Evolutionary conservation across 2,329 filamentous ascomycete species (phyloP).

Genomic region (Phialophora verrucosa): DNA sequence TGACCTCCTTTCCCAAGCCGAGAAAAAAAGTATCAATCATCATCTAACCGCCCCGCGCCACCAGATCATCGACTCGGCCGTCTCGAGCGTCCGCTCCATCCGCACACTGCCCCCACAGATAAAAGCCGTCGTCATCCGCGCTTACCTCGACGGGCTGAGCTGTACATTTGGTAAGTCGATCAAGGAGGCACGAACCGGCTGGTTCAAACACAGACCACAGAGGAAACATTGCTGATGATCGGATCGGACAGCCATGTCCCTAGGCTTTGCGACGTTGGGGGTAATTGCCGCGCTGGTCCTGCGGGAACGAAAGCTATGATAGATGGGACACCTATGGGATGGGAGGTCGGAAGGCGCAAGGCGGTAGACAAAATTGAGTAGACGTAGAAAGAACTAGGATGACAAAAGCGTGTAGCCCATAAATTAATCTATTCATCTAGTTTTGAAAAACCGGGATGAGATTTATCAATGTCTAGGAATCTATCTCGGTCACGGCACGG

Average conservation of each 20-base stretch:
- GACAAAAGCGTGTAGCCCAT: too few species aligned
- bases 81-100: conserved; percentile 26
- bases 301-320: conserved; percentile 12
- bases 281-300: conserved; percentile 1
- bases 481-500: too few species aligned
- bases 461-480: too few species aligned
- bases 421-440: too few species aligned
- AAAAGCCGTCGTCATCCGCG: conserved; percentile 20
- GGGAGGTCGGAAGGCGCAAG: neutral
- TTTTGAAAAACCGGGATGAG: too few species aligned
- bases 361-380: neutral
- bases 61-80: conserved; percentile 29
- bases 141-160: conserved; percentile 24
- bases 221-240: neutral
- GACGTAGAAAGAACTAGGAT: neutral
- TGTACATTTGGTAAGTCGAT: conserved; percentile 27
- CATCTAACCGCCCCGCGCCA: neutral
- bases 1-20: too few species aligned
- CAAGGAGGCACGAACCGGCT: neutral
- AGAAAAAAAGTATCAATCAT: neutral
- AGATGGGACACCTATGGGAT: neutral
- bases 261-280: conserved; percentile 12
- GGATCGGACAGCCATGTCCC: neutral
- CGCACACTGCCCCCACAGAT: conserved; percentile 11
- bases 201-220: neutral